These are phyloP conservation scores for Lotmaria passim DNA, from an alignment of 208 protist species.

Conservation along the genomic window DNA sequence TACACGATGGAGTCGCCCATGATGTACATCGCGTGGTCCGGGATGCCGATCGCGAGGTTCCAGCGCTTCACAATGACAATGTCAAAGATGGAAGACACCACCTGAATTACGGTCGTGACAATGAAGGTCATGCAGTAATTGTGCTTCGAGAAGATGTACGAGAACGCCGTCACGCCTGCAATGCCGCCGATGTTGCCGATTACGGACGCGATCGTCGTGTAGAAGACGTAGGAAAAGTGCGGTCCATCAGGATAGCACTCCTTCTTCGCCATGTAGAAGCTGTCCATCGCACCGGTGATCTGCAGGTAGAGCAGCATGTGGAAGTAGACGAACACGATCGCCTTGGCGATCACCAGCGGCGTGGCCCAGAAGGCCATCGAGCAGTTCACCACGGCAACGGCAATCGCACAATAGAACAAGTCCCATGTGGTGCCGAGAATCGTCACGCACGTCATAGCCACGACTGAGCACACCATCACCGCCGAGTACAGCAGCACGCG, in stretches of 20 bases:
- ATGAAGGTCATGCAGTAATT: conserved; percentile 66
- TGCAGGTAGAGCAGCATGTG: conserved; percentile 56
- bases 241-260: conserved; percentile 56
- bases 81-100: conserved; percentile 65
- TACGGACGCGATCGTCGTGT: conserved; percentile 50
- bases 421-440: conserved; percentile 37
- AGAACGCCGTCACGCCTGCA: conserved; percentile 58
- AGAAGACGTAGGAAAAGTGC: conserved; percentile 66
- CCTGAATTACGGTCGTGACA: conserved; percentile 47
- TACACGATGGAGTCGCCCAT: conserved; percentile 65
- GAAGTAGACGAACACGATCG: conserved; percentile 33
- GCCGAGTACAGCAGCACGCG: conserved; percentile 37
- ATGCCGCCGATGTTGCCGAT: conserved; percentile 55
- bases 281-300: conserved; percentile 57
- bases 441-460: conserved; percentile 40
- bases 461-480: conserved; percentile 37
- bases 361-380: conserved; percentile 33
- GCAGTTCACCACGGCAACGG: conserved; percentile 27
- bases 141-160: conserved; percentile 53
- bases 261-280: conserved; percentile 52
- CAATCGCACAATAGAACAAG: conserved; percentile 38
- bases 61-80: conserved; percentile 79
- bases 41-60: conserved; percentile 59
- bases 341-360: conserved; percentile 45
- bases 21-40: conserved; percentile 69